Conservation (phyloP, 2,329 filamentous ascomycete species). For the Teratosphaeria zuluensis region DNA sequence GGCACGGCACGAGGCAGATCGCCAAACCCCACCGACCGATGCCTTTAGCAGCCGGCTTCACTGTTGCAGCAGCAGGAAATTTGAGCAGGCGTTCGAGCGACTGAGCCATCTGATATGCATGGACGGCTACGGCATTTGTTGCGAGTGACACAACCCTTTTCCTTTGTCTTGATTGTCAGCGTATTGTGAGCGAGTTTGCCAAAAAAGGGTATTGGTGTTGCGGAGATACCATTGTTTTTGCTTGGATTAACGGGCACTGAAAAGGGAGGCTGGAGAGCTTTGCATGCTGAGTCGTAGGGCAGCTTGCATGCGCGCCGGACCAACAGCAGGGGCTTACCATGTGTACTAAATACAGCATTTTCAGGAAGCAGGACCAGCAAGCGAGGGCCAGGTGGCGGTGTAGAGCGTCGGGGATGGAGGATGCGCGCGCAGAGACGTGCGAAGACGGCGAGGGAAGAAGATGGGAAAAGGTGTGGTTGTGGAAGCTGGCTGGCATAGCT, state of each 20-base stretch:
- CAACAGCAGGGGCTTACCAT: background rate
- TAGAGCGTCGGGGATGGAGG: background rate
- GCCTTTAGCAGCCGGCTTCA: background rate
- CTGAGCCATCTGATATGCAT: background rate
- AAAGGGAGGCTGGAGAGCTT: background rate
- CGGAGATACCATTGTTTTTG: background rate
- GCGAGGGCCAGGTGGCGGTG: background rate
- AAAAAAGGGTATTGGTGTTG: background rate
- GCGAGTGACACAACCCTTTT: background rate
- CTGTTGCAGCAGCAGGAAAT: background rate
- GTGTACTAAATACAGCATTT: background rate
- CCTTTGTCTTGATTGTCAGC: background rate
- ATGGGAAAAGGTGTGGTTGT: background rate
- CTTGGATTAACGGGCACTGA: background rate
- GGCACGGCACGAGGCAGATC: background rate
- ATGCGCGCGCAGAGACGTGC: background rate
- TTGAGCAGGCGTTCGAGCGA: background rate
- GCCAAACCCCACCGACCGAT: background rate
- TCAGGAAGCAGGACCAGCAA: background rate
- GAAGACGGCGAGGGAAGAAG: background rate
- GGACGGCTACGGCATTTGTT: background rate
- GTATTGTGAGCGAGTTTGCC: background rate
- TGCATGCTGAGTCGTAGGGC: background rate
- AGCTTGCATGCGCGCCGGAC: background rate
- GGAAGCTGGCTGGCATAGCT: constrained; percentile 1